Base-by-base conservation (phyloP, 441 rosid genomes). In the Macaranga tanarius region DNA sequence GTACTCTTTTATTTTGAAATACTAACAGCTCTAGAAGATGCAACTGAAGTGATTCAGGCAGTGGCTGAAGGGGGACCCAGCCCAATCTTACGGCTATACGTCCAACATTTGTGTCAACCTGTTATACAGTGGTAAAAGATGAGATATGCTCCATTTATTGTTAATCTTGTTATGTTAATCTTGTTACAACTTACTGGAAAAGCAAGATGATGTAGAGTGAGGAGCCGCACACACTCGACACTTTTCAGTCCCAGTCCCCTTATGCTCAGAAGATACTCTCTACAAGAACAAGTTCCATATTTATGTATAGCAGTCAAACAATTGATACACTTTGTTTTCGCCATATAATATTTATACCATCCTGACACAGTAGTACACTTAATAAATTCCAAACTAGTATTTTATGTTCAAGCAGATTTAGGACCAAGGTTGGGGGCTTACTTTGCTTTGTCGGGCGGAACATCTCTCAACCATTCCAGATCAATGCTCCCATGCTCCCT, bases 101-200 rank as follows among this genome's bases (percentile, higher is more conserved):
- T 76, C 97, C 99, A 28, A 95, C 98, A 77, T 95, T 93, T 7
- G 99, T 95, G 82, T 91, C 98, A 72, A 95, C 99, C 99, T 95
- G 86, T 78, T 20, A 68, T 52, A 19, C 15, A 64, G 62, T 70
- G 52, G 28, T 45, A 70, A 79, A 54, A 75, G 75, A 65, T 78
- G 58, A 71, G 76, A 69, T 28, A 25, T 45, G 34, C 19, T 26
- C 19, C 23, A 38, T 55, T 51, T 69, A 11, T 55, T 65, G n/a
- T n/a, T n/a, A n/a, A n/a, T 75, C 31, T 55, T n/a, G 13, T 19
- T 11, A 45, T 55, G 61, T 56, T 48, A 38, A 51, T 55, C 65
- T 71, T 8, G 42, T 28, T 26, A 68, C 28, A 76, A 72, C 90
- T 89, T 87, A 95, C 99, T 54, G 98, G 99, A 76, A 95, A 95